These are phyloP conservation scores for Besnoitia besnoiti DNA, from an alignment of 169 alveolate species.

Conservation along the genomic window DNA sequence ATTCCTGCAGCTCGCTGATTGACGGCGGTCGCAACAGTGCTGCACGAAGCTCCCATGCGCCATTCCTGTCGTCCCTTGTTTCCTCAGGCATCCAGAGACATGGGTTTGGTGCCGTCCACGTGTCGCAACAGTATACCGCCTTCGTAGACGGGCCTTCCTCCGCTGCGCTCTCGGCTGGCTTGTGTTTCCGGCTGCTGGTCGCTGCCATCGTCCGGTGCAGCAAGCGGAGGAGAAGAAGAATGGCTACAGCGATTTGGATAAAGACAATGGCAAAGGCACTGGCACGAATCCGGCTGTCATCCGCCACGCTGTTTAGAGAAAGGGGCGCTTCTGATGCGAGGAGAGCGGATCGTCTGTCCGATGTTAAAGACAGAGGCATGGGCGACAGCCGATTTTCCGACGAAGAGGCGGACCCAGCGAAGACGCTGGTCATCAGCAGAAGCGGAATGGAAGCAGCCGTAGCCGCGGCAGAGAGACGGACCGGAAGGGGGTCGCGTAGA, in stretches of 20 bases:
- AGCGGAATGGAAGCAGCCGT: constrained; percentile 3
- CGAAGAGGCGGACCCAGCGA: not conserved
- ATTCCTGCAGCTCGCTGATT: not conserved
- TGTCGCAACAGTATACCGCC: not conserved
- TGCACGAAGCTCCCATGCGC: not conserved
- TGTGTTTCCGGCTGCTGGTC: not conserved
- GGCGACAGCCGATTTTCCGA: not conserved
- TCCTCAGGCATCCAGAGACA: not conserved
- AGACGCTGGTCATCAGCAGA: not conserved
- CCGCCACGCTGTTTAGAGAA: not conserved
- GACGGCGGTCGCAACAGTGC: not conserved
- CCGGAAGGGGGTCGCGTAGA: constrained; percentile 10
- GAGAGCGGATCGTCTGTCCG: not conserved
- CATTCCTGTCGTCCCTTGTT: not conserved
- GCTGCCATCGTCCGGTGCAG: not conserved
- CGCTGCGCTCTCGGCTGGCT: not conserved
- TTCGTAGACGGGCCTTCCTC: not conserved
- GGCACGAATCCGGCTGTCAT: not conserved
- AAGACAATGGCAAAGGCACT: not conserved
- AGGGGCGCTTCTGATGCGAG: not conserved
- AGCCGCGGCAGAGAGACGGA: not conserved
- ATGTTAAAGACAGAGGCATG: not conserved
- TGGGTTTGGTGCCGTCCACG: not conserved
- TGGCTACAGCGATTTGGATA: not conserved
- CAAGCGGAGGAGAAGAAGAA: not conserved